Conservation (phyloP, 139 green algal genomes). For the Chlamydomonas eustigma region DNA sequence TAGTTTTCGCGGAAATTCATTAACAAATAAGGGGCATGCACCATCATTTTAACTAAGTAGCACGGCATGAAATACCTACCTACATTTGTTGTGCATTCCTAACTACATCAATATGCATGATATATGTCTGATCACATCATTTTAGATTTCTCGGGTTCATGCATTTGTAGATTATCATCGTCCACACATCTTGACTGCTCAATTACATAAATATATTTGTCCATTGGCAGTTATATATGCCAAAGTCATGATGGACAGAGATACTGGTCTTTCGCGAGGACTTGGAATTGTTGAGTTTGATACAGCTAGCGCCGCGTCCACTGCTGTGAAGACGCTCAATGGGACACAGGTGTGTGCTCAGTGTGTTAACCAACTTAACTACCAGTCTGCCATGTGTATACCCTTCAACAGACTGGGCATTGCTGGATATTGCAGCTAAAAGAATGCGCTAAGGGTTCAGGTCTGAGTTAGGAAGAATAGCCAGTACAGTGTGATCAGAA, state of each 20-base stretch:
- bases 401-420: neutral
- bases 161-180: too few species aligned
- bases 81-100: too few species aligned
- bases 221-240: neutral
- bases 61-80: too few species aligned
- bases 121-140: too few species aligned
- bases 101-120: too few species aligned
- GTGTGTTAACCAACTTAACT: too few species aligned
- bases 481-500: too few species aligned
- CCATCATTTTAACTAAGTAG: neutral
- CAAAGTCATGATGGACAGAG: neutral
- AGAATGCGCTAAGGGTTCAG: neutral
- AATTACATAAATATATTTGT: neutral
- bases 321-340: constrained; percentile 65
- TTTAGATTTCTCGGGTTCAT: too few species aligned
- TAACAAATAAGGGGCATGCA: neutral
- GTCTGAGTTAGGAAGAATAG: too few species aligned
- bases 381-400: too few species aligned
- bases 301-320: constrained; percentile 49
- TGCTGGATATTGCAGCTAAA: neutral
- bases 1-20: neutral
- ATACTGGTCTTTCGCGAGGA: constrained; percentile 33
- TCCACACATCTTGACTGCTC: neutral
- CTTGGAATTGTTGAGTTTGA: constrained; percentile 83
- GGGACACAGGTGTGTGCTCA: constrained; percentile 47